phyloP scores from a whole-genome alignment of 257 asterid genomes.

The Euphrasia confusa region DNA sequence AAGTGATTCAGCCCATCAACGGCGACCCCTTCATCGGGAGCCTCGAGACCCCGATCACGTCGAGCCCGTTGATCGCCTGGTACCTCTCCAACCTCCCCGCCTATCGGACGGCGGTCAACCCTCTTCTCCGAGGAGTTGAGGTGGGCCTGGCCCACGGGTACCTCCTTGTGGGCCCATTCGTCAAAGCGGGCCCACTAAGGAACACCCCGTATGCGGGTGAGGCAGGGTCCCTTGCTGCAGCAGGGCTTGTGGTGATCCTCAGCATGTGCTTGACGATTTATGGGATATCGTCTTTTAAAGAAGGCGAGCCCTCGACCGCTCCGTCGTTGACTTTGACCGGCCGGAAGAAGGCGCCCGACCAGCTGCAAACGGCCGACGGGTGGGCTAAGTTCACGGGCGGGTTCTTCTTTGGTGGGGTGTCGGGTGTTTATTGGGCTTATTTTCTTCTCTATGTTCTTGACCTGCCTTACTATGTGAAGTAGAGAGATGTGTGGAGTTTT shows the following conservation, averaged over 20 bases:
- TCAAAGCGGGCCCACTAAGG: slow-evolving; percentile 61
- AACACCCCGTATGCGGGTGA: slow-evolving; percentile 51
- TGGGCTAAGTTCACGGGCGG: slow-evolving; percentile 85
- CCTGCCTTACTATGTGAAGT: slow-evolving; percentile 76
- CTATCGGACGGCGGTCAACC: slow-evolving; percentile 72
- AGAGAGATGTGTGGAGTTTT: background rate
- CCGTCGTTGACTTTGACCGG: slow-evolving; percentile 70
- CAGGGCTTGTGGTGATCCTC: slow-evolving; percentile 22
- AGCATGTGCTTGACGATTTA: slow-evolving; percentile 61
- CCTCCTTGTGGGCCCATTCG: slow-evolving; percentile 76
- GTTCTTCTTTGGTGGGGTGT: slow-evolving; percentile 84
- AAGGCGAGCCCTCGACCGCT: slow-evolving; percentile 67
- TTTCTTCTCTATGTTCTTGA: slow-evolving; percentile 72
- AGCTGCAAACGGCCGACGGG: slow-evolving; percentile 81
- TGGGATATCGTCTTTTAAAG: slow-evolving; percentile 66
- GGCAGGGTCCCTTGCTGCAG: slow-evolving; percentile 78
- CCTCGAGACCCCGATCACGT: slow-evolving; percentile 88
- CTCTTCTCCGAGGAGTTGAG: slow-evolving; percentile 37
- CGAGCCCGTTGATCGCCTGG: slow-evolving; percentile 97
- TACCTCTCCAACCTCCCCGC: slow-evolving; percentile 86
- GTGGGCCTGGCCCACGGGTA: slow-evolving; percentile 55
- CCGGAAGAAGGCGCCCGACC: slow-evolving; percentile 65
- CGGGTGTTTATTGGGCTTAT: slow-evolving; percentile 89
- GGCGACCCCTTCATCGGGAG: slow-evolving; percentile 96
- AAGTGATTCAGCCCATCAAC: slow-evolving; percentile 37